Conservation (phyloP, 371 early-diverging fungal species). For the Parasitella parasitica region DNA sequence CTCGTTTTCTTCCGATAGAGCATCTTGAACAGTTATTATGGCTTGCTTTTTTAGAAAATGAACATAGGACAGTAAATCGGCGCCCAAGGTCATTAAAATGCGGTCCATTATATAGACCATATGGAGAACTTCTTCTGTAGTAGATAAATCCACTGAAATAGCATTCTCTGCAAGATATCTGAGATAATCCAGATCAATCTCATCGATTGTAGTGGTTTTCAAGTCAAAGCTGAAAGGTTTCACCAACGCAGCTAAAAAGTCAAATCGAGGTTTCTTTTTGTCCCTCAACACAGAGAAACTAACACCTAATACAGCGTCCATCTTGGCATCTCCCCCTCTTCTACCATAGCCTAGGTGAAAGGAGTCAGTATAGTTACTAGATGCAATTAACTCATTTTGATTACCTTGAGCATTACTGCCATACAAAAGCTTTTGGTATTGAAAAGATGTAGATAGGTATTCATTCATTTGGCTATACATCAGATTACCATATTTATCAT, state of each 20-base stretch:
- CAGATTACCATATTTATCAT: constrained; percentile 80
- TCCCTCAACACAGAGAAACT: constrained; percentile 69
- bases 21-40: neutral
- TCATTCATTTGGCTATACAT: constrained; percentile 78
- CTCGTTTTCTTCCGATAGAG: neutral
- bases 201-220: constrained; percentile 14
- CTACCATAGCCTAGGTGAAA: constrained; percentile 51
- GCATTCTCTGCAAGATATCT: constrained; percentile 83
- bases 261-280: constrained; percentile 68
- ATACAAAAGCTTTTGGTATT: constrained; percentile 61
- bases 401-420: constrained; percentile 34
- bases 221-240: constrained; percentile 68
- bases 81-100: constrained; percentile 67
- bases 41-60: constrained; percentile 30
- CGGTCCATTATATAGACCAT: constrained; percentile 71
- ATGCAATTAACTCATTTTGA: too few relatives aligned
- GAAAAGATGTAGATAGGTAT: constrained; percentile 69
- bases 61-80: constrained; percentile 54
- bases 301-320: constrained; percentile 62
- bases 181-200: constrained; percentile 58
- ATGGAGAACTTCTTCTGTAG: constrained; percentile 77
- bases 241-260: constrained; percentile 69
- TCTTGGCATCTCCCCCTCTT: constrained; percentile 48
- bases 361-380: too few relatives aligned
- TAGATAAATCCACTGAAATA: constrained; percentile 70